phyloP scores from a whole-genome alignment of 108 stramenopile genomes.

The Asterionellopsis glacialis region DNA sequence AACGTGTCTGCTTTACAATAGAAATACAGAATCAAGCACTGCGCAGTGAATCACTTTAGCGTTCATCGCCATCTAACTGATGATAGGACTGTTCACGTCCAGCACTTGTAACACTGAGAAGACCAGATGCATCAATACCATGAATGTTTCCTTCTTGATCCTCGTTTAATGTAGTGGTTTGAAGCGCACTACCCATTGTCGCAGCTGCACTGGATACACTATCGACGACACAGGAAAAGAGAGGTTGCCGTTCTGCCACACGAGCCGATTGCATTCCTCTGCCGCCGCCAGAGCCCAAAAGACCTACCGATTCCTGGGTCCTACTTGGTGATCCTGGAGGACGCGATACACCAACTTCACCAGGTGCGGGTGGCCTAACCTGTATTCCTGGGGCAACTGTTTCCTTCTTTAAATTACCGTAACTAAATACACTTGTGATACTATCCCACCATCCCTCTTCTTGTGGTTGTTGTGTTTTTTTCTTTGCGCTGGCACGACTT shows the following conservation, averaged over 20 bases:
- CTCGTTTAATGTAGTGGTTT: slow-evolving; percentile 20
- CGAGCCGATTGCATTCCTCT: slow-evolving; percentile 44
- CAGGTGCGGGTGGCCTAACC: slow-evolving; percentile 16
- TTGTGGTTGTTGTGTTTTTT: neutral
- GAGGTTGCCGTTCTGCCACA: slow-evolving; percentile 51
- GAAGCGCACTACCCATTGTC: slow-evolving; percentile 17
- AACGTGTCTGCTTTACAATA: no score
- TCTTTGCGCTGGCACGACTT: neutral
- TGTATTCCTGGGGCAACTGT: slow-evolving; percentile 5
- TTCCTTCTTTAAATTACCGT: neutral
- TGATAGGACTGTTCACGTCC: slow-evolving; percentile 11
- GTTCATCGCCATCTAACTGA: no score
- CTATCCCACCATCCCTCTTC: slow-evolving; percentile 29
- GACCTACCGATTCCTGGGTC: slow-evolving; percentile 32
- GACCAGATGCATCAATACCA: slow-evolving; percentile 63
- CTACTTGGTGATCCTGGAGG: slow-evolving; percentile 30
- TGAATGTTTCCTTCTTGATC: slow-evolving; percentile 72
- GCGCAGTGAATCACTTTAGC: no score
- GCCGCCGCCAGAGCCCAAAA: slow-evolving; percentile 30
- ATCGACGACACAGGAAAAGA: slow-evolving; percentile 80
- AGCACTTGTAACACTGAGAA: slow-evolving; percentile 63
- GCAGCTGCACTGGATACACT: slow-evolving; percentile 49
- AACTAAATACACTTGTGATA: slow-evolving; percentile 9
- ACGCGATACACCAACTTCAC: slow-evolving; percentile 38
- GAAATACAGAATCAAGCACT: no score